A percentile compares a stretch with the other conserved stretches of the same genome.
phyloP scores from a whole-genome alignment of 768 basidiomycete species.

The Lentinula lateritia region DNA sequence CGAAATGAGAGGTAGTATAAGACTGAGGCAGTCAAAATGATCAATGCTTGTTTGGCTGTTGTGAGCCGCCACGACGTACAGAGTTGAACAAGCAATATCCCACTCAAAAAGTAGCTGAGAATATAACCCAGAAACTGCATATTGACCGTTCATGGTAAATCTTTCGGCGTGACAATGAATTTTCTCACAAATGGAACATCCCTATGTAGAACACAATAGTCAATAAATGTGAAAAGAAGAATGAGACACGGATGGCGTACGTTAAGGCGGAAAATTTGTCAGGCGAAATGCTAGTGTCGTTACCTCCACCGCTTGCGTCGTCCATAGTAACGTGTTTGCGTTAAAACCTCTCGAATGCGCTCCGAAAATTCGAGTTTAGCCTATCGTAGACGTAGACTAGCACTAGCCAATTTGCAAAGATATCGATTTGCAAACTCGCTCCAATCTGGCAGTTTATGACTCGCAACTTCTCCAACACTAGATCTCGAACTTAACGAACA shows the following conservation, averaged over 20 bases:
- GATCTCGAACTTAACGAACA: too few relatives aligned
- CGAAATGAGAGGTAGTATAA: constrained; percentile 6
- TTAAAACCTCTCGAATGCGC: background rate
- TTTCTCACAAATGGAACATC: constrained; percentile 6
- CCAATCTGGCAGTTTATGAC: too few relatives aligned
- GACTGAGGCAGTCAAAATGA: background rate
- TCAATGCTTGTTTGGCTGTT: background rate
- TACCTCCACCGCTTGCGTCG: too few relatives aligned
- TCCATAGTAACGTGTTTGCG: background rate
- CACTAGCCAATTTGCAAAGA: too few relatives aligned
- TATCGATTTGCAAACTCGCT: too few relatives aligned
- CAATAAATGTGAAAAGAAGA: background rate
- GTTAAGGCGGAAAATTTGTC: constrained; percentile 6
- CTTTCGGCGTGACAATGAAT: background rate
- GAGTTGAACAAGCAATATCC: constrained; percentile 8
- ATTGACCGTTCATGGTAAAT: background rate
- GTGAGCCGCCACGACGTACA: constrained; percentile 1
- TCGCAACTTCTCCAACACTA: too few relatives aligned
- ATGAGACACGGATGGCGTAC: background rate
- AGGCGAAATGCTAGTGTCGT: background rate
- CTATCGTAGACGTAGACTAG: too few relatives aligned
- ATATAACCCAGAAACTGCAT: constrained; percentile 9
- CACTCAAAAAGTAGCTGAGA: constrained; percentile 4
- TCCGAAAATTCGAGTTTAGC: background rate
- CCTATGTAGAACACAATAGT: background rate